A percentile compares a stretch with the other conserved stretches of the same genome.
These are phyloP conservation scores for Retiboletus flavoniger DNA, from an alignment of 1,284 basidiomycete species.

Conservation along the genomic window DNA sequence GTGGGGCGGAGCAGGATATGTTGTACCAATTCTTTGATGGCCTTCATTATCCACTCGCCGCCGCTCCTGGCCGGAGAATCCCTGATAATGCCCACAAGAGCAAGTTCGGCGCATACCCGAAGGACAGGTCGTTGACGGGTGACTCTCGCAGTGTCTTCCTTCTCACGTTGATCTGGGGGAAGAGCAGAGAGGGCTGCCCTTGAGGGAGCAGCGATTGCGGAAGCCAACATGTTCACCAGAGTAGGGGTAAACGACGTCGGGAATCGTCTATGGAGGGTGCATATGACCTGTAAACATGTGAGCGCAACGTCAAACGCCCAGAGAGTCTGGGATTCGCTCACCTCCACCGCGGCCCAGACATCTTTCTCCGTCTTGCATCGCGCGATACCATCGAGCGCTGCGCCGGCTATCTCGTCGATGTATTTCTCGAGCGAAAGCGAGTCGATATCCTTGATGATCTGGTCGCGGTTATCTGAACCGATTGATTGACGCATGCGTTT, in stretches of 20 bases:
- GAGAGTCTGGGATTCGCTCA: constrained; percentile 37
- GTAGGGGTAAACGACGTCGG: constrained; percentile 75
- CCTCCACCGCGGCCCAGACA: constrained; percentile 89
- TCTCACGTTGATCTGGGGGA: constrained; percentile 83
- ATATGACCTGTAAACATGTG: constrained; percentile 66
- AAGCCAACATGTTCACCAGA: constrained; percentile 63
- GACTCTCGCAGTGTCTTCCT: constrained; percentile 84
- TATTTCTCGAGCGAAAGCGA: constrained; percentile 93
- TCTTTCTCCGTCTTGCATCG: constrained; percentile 89
- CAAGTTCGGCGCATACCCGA: constrained; percentile 87
- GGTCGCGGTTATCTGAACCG: constrained; percentile 75
- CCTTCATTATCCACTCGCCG: constrained; percentile 85
- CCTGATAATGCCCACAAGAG: constrained; percentile 78
- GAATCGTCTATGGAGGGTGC: constrained; percentile 87
- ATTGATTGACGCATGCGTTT: constrained; percentile 85
- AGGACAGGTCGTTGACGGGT: constrained; percentile 82
- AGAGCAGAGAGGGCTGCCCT: constrained; percentile 59
- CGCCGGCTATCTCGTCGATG: constrained; percentile 90
- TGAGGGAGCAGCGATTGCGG: constrained; percentile 66
- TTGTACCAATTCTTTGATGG: constrained; percentile 77
- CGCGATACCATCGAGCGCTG: constrained; percentile 80
- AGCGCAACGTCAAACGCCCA: background rate
- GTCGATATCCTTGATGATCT: constrained; percentile 89
- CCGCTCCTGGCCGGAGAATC: constrained; percentile 68
- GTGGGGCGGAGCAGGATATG: background rate